Percentiles rank a stretch among this genome's conserved stretches.
phyloP scores from a whole-genome alignment of 208 protist species.

The Histomonas meleagridis region DNA sequence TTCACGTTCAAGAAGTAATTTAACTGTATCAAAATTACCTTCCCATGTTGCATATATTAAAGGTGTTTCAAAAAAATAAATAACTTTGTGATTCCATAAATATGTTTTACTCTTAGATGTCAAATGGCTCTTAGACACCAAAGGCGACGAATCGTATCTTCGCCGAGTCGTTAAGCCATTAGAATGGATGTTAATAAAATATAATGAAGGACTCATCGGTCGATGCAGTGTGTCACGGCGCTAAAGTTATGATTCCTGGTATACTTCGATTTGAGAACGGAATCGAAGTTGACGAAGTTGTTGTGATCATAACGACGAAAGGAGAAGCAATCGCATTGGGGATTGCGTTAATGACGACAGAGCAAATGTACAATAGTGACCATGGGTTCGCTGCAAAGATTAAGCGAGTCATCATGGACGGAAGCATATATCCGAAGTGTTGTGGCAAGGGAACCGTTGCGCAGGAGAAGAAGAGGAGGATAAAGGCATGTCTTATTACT shows the following conservation, averaged over 20 bases:
- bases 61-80: no score
- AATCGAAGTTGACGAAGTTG: slow-evolving; percentile 83
- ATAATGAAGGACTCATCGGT: slow-evolving; percentile 95
- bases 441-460: slow-evolving; percentile 87
- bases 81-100: no score
- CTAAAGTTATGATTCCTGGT: slow-evolving; percentile 96
- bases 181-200: slow-evolving; percentile 82
- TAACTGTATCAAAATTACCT: no score
- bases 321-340: slow-evolving; percentile 93
- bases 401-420: slow-evolving; percentile 99
- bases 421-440: slow-evolving; percentile 89
- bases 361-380: slow-evolving; percentile 81
- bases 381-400: slow-evolving; percentile 81
- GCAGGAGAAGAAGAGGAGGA: slow-evolving; percentile 83
- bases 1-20: no score
- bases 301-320: slow-evolving; percentile 98
- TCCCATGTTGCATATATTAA: no score
- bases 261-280: slow-evolving; percentile 82
- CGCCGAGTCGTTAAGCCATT: slow-evolving; percentile 87
- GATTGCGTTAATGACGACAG: slow-evolving; percentile 92
- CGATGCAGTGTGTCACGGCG: slow-evolving; percentile 59
- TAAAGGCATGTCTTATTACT: slow-evolving; percentile 67
- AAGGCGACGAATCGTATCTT: slow-evolving; percentile 82
- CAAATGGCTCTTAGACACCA: slow-evolving; percentile 85
- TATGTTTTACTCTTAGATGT: slow-evolving; percentile 98